Conservation (phyloP, 306 rosid species). For the Macrotyloma uniflorum region DNA sequence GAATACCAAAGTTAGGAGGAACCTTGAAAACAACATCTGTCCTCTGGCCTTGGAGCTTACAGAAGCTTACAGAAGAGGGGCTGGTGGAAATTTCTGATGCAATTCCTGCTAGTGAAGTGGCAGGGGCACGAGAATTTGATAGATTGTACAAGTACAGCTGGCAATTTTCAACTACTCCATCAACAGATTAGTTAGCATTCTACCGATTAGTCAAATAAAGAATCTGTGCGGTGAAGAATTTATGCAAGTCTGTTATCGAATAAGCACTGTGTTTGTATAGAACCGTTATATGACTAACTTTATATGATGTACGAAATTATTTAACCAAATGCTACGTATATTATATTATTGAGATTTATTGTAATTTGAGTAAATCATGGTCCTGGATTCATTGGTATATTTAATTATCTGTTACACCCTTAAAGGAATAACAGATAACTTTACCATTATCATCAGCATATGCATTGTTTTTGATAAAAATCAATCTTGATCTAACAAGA, state of each 20-base stretch:
- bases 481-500: neutral
- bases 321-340: neutral
- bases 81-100: too few relatives aligned
- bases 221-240: neutral
- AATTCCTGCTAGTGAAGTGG: slow-evolving; percentile 58
- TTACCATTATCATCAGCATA: neutral
- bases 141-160: slow-evolving; percentile 37
- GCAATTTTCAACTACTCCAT: slow-evolving; percentile 63
- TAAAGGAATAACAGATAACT: neutral
- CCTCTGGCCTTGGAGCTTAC: slow-evolving; percentile 67
- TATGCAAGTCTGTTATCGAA: neutral
- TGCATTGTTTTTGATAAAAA: neutral
- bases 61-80: too few relatives aligned
- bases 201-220: neutral
- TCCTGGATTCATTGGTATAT: neutral
- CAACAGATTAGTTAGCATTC: slow-evolving; percentile 31
- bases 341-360: neutral
- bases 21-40: slow-evolving; percentile 61
- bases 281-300: neutral
- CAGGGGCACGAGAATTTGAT: slow-evolving; percentile 46
- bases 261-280: slow-evolving; percentile 12
- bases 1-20: slow-evolving; percentile 58
- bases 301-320: neutral
- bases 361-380: neutral
- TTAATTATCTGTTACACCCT: neutral